Conservation (phyloP, 2,329 filamentous ascomycete genomes). For the Nemania serpens region DNA sequence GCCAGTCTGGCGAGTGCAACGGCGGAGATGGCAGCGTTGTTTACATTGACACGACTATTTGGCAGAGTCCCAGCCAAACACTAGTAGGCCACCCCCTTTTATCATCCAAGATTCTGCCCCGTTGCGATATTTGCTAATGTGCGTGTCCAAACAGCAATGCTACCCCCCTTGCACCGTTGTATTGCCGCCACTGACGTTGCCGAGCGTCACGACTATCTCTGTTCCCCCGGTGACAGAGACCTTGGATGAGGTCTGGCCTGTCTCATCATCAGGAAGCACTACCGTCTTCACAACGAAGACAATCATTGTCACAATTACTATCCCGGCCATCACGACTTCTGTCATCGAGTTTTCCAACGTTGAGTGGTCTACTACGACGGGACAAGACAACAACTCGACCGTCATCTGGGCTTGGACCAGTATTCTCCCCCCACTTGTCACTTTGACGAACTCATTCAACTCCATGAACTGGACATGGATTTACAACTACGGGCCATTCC, state of each 20-base stretch:
- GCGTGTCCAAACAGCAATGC: slow-evolving; percentile 8
- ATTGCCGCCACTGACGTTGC: slow-evolving; percentile 17
- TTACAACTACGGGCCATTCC: background rate
- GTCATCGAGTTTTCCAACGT: slow-evolving; percentile 6
- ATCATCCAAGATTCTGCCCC: background rate
- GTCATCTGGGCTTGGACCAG: slow-evolving; percentile 10
- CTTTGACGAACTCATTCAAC: background rate
- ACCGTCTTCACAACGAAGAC: slow-evolving; percentile 1
- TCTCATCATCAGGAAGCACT: background rate
- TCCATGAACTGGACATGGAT: background rate
- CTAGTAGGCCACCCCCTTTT: slow-evolving; percentile 6
- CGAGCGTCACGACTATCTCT: slow-evolving; percentile 12
- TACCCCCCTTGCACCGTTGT: slow-evolving; percentile 22
- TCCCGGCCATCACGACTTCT: slow-evolving; percentile 1
- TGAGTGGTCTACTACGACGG: background rate
- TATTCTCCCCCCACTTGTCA: background rate
- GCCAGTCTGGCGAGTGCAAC: slow-evolving; percentile 6
- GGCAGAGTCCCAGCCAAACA: slow-evolving; percentile 6
- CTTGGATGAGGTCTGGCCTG: background rate
- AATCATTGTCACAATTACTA: background rate
- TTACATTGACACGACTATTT: slow-evolving; percentile 1
- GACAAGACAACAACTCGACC: background rate
- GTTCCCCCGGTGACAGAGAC: slow-evolving; percentile 9
- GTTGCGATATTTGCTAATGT: slow-evolving; percentile 3
- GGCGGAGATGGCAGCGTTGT: background rate